A percentile compares a stretch with the other conserved stretches of the same genome.
Evolutionary conservation across 1,284 basidiomycete genomes (phyloP).

Genomic region (Ganoderma lucidum): DNA sequence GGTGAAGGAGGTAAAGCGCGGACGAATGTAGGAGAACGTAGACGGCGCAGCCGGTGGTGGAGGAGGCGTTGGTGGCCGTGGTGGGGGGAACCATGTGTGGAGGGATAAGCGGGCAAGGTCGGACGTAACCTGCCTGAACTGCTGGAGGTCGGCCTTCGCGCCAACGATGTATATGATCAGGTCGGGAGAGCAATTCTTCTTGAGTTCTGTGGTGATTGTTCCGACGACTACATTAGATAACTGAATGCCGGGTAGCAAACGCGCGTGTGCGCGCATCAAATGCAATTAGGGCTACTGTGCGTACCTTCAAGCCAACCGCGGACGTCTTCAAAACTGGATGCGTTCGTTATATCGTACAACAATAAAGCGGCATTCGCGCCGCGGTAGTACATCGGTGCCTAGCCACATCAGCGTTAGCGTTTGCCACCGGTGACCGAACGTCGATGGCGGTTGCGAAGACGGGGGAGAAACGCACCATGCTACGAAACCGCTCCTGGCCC

Average conservation of each 20-base stretch:
- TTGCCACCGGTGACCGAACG: slow-evolving; percentile 12
- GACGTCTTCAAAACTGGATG: slow-evolving; percentile 89
- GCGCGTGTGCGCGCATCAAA: slow-evolving; percentile 5
- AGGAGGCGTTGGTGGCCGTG: slow-evolving; percentile 64
- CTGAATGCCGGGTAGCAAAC: neutral
- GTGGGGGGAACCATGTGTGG: slow-evolving; percentile 85
- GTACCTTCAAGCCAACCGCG: slow-evolving; percentile 92
- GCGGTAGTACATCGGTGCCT: slow-evolving; percentile 99
- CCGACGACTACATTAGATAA: slow-evolving; percentile 9
- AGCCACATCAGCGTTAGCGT: slow-evolving; percentile 29
- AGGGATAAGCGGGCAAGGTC: slow-evolving; percentile 84
- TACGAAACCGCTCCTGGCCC: slow-evolving; percentile 96
- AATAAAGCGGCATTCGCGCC: slow-evolving; percentile 97
- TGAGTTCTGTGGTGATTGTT: slow-evolving; percentile 66
- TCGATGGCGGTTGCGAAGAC: slow-evolving; percentile 21
- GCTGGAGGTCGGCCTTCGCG: slow-evolving; percentile 84
- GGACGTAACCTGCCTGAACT: slow-evolving; percentile 75
- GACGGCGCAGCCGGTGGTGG: slow-evolving; percentile 68
- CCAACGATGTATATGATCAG: slow-evolving; percentile 94
- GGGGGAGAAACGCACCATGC: slow-evolving; percentile 71
- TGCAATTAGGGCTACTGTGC: slow-evolving; percentile 28
- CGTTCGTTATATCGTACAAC: slow-evolving; percentile 97
- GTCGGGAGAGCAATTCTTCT: slow-evolving; percentile 85
- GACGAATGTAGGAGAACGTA: slow-evolving; percentile 85
- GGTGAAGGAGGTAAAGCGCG: slow-evolving; percentile 84